phyloP scores from a whole-genome alignment of 2,329 filamentous ascomycete genomes.

The Clarireedia monteithiana region DNA sequence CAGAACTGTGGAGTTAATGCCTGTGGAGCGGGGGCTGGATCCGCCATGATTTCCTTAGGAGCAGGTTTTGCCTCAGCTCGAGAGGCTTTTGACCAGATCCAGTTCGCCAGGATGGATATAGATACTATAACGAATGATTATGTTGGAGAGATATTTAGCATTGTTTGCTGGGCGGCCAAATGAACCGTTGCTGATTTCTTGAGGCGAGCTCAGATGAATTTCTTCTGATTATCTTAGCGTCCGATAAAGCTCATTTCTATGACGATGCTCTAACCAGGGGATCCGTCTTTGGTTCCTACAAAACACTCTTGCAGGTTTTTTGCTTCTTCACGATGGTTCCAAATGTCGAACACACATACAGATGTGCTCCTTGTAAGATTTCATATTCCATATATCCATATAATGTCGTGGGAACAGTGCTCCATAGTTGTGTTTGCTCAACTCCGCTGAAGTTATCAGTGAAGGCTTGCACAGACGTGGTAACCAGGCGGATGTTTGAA shows the following conservation, averaged over 20 bases:
- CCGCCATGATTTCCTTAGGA: conserved; percentile 21
- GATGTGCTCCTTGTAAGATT: conserved; percentile 49
- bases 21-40: conserved; percentile 33
- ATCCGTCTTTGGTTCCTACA: not conserved
- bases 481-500: not conserved
- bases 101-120: conserved; percentile 23
- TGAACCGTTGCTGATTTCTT: not conserved
- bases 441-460: too few relatives aligned
- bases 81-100: conserved; percentile 27
- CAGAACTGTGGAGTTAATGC: conserved; percentile 67
- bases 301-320: not conserved
- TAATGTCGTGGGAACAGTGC: too few relatives aligned
- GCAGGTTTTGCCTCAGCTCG: conserved; percentile 17
- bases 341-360: conserved; percentile 42
- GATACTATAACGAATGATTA: not conserved
- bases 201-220: conserved; percentile 2
- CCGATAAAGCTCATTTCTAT: conserved; percentile 14
- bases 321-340: conserved; percentile 14
- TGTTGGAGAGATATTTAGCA: too few relatives aligned
- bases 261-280: conserved; percentile 8
- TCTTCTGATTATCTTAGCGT: conserved; percentile 10
- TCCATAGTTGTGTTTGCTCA: too few relatives aligned
- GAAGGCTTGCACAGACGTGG: too few relatives aligned
- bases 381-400: not conserved
- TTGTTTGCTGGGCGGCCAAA: conserved; percentile 1